These are phyloP conservation scores for Rubus parviflorus DNA, from an alignment of 306 rosid genomes.

Conservation along the genomic window DNA sequence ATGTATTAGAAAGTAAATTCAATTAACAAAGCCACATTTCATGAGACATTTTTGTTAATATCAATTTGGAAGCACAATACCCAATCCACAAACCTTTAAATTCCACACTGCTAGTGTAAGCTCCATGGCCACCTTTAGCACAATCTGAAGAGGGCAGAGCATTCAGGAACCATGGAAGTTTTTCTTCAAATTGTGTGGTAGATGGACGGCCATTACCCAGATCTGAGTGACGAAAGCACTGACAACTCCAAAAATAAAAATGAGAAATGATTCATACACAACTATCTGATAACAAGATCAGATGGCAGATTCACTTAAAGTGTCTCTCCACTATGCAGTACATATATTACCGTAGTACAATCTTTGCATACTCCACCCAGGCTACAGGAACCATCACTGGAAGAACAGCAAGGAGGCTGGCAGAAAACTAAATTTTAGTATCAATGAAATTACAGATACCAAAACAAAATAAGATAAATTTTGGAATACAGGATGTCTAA, in stretches of 20 bases:
- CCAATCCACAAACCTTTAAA: slow-evolving; percentile 62
- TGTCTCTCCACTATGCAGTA: slow-evolving; percentile 16
- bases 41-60: neutral
- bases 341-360: slow-evolving; percentile 81
- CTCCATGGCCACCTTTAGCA: slow-evolving; percentile 99
- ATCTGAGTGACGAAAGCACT: slow-evolving; percentile 90
- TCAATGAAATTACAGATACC: slow-evolving; percentile 22
- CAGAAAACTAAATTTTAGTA: slow-evolving; percentile 29
- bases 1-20: neutral
- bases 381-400: slow-evolving; percentile 61
- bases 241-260: slow-evolving; percentile 33
- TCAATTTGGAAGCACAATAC: slow-evolving; percentile 6
- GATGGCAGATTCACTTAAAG: slow-evolving; percentile 10
- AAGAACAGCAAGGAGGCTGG: slow-evolving; percentile 93
- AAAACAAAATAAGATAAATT: slow-evolving; percentile 6
- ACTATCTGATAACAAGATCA: slow-evolving; percentile 11
- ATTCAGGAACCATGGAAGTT: slow-evolving; percentile 91
- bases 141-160: slow-evolving; percentile 97
- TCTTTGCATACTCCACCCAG: slow-evolving; percentile 76
- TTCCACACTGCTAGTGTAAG: slow-evolving; percentile 91
- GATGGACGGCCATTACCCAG: slow-evolving; percentile 75
- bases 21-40: neutral
- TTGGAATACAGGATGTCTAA: neutral
- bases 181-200: slow-evolving; percentile 75
- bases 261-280: slow-evolving; percentile 17